Conservation (phyloP, 495 filamentous ascomycete species). For the Rostrohypoxylon terebratum region DNA sequence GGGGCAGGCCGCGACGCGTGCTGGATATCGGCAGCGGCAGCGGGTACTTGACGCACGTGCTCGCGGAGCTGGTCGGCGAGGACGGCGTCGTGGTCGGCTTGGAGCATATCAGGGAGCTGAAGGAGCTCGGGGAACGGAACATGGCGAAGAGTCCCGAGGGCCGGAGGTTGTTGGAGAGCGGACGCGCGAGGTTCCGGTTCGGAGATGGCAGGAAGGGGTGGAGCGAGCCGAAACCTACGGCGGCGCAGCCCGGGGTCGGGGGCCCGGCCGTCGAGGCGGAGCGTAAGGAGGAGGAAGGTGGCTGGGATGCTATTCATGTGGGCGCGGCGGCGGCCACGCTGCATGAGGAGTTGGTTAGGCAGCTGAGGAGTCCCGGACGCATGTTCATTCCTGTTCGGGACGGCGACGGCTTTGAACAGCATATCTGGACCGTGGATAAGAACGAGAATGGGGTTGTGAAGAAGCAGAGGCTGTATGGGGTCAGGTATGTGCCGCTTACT, state of each 20-base stretch:
- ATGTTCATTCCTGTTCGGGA: conserved; percentile 92
- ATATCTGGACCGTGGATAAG: conserved; percentile 94
- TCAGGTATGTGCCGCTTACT: conserved; percentile 94
- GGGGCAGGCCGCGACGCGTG: conserved; percentile 59
- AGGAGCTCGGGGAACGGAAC: conserved; percentile 78
- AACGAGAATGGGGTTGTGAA: conserved; percentile 77
- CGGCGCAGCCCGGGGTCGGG: conserved; percentile 30
- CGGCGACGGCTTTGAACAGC: conserved; percentile 64
- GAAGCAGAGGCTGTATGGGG: conserved; percentile 81
- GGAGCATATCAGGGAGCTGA: conserved; percentile 86
- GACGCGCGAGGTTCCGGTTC: conserved; percentile 76
- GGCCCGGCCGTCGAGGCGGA: conserved; percentile 50
- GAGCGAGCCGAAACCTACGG: conserved; percentile 56
- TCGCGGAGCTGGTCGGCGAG: conserved; percentile 80
- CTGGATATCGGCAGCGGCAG: conserved; percentile 92
- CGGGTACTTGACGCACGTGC: conserved; percentile 90
- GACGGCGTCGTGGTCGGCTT: conserved; percentile 79
- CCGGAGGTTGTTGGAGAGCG: conserved; percentile 66
- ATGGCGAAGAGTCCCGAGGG: conserved; percentile 80
- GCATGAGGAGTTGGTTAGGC: conserved; percentile 78
- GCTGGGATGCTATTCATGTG: conserved; percentile 93
- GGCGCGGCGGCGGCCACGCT: conserved; percentile 84
- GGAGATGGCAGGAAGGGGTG: conserved; percentile 88
- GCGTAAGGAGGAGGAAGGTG: conserved; percentile 54
- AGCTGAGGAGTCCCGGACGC: conserved; percentile 80